Evolutionary conservation across 2,329 filamentous ascomycete species (phyloP), one percentile per base, ranked within the genome.

Genomic region (Penicillium freii): DNA sequence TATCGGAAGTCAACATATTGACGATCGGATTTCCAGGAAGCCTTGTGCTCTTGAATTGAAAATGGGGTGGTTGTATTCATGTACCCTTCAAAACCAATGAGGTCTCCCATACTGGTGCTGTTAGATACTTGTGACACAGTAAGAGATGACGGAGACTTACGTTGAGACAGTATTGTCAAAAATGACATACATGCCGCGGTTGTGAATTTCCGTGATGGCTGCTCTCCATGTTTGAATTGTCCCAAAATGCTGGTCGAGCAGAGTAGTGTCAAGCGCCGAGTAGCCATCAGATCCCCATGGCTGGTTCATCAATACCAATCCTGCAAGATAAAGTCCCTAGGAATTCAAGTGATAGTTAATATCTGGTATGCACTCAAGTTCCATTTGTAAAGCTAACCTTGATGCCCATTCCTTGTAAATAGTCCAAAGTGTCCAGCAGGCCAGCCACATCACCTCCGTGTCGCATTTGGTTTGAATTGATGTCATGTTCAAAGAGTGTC

Each of bases 131-230:
- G 13, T 34, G 2, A 19, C 4, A 33, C 10, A 17, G 5, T 13
- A 23, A 17, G 5, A 21, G 10, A 50, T 6, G 21, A 3, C n/a
- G 17, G 50, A 38, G 31, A 73, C 78, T 76, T 72, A 81, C 76
- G 85, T 88, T 45, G 83, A 80, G 68, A 88, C 80, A 2, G 86
- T 88, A 66, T 87, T 87, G 68, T 88, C 86, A 58, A 88, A 71
- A 33, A 88, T 74, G 40, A 88, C 83, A 73, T 87, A 87, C 84
- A 88, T 88, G 52, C 79, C 82, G 31, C 82, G 78, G 3, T 72
- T 71, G 64, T 88, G 86, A n/a, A 88, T 84, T 47, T 84, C 84
- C 9, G 79, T 74, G 51, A 88, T 82, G 2, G 81, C 79, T 45
- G 75, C 70, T 64, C 84, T 80, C 84, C 84, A 88, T 54, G 78